phyloP scores from a whole-genome alignment of 1,139 yeast species.

The Kodamaea alishanica region DNA sequence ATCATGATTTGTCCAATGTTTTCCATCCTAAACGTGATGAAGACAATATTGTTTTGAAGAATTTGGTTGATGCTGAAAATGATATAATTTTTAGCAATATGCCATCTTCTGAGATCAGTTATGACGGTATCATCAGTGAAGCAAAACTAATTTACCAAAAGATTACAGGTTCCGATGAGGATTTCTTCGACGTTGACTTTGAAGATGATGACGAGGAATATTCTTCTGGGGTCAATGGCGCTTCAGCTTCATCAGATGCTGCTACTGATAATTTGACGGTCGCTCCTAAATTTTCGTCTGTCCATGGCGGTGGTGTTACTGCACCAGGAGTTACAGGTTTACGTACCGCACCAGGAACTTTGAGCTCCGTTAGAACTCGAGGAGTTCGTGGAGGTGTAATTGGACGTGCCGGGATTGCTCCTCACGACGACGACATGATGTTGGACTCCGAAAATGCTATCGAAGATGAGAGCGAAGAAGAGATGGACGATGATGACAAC shows the following conservation, averaged over 20 bases:
- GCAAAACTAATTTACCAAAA: constrained; percentile 71
- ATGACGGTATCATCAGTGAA: constrained; percentile 84
- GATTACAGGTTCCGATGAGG: constrained; percentile 90
- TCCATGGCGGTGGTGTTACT: constrained; percentile 5
- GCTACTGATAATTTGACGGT: background rate
- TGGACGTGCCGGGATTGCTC: constrained; percentile 7
- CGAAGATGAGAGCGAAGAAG: constrained; percentile 21
- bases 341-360: constrained; percentile 4
- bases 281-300: background rate
- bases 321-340: constrained; percentile 1
- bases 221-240: background rate
- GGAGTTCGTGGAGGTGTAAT: constrained; percentile 9
- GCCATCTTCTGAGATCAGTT: constrained; percentile 82
- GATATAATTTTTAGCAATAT: constrained; percentile 63
- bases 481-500: constrained; percentile 30
- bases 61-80: constrained; percentile 27
- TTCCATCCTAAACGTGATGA: constrained; percentile 25
- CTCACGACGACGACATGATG: constrained; percentile 13
- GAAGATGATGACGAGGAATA: constrained; percentile 82
- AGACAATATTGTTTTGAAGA: constrained; percentile 32
- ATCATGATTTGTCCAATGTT: constrained; percentile 40
- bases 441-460: constrained; percentile 36
- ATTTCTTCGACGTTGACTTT: constrained; percentile 91
- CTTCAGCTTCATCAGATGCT: constrained; percentile 10
- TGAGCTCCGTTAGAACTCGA: constrained; percentile 1